Evolutionary conservation across 2,329 filamentous ascomycete genomes (phyloP).

Genomic region (Fusarium caatingaense): DNA sequence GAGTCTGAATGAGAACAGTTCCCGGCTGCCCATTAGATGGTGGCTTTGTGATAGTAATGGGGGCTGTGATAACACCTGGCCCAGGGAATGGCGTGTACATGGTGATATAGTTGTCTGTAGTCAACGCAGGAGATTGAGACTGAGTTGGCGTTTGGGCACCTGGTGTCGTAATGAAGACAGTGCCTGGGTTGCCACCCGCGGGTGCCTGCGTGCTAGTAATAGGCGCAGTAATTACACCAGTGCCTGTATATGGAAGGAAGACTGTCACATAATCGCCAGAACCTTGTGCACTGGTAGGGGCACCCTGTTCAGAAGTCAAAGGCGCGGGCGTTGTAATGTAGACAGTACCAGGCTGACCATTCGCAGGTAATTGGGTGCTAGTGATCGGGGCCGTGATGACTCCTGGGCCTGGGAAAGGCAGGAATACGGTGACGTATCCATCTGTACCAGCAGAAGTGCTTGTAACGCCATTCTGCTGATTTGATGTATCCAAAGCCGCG

Average conservation of each 20-base stretch:
- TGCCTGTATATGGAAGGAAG: slow-evolving; percentile 21
- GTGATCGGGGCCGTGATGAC: slow-evolving; percentile 18
- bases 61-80: slow-evolving; percentile 20
- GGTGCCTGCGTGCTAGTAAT: slow-evolving; percentile 28
- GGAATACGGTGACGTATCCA: slow-evolving; percentile 22
- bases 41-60: slow-evolving; percentile 28
- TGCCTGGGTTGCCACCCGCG: slow-evolving; percentile 17
- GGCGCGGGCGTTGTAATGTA: slow-evolving; percentile 20
- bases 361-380: background rate
- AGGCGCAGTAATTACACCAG: slow-evolving; percentile 28
- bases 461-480: slow-evolving; percentile 11
- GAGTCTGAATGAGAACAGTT: slow-evolving; percentile 32
- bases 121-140: background rate
- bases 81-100: slow-evolving; percentile 35
- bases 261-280: slow-evolving; percentile 17
- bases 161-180: slow-evolving; percentile 33
- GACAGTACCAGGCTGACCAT: slow-evolving; percentile 19
- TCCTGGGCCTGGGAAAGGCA: slow-evolving; percentile 13
- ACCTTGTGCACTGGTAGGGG: background rate
- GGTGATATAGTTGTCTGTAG: slow-evolving; percentile 27
- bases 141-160: background rate
- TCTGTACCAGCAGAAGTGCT: slow-evolving; percentile 5
- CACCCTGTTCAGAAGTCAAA: background rate
- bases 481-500: background rate
- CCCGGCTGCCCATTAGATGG: slow-evolving; percentile 28